Base-by-base conservation (phyloP, 2,329 filamentous ascomycete species). In the Capronia americana region DNA sequence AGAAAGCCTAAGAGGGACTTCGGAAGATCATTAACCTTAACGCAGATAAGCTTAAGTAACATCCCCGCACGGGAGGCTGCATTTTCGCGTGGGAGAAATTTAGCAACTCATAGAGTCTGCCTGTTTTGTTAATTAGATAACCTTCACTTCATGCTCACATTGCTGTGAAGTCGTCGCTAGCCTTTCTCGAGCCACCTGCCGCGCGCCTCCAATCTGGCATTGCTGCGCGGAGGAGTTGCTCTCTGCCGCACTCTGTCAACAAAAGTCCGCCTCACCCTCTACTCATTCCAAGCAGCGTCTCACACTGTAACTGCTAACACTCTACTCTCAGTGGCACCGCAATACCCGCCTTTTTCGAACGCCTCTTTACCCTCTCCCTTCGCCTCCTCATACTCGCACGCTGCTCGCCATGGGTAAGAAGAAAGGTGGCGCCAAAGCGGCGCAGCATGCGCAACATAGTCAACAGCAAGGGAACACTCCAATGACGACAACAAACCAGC, bases 221-320 rank as follows among this genome's bases (percentile, higher is more conserved):
- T 57, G 59, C 41, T 32, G 57, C 56, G 57, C 61, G 50, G 41
- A 23, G 57, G 28, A 44, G 11, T 57, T 17, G 17, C 41, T 38
- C 55, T 65, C 41, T 61, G 51, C 38, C 34, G 55, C 64, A 61
- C 54, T 41, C 38, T 51, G 56, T 46, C 57, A 57, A 50, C 61
- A 70, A 70, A 63, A 71, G 69, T 71, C 59, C 62, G 68, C 59
- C 55, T 68, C 38, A 66, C 66, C 63, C 58, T 68, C 38, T 64
- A 58, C 57, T 65, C 46, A 53, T 51, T 38, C 48, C 23, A 20
- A 24, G 14, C 11, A n/a, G 10, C 48, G 28, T 44, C 38, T 51
- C 38, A 61, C 57, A 64, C 57, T 50, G 10, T 56, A 12, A 23
- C 61, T 50, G 14, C 48, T 51, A 66, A 71, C 61, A 59, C 65